Evolutionary conservation across 164 flowering plant genomes (phyloP), one percentile per base, ranked within the genome.

Genomic region (Tinospora cordifolia): DNA sequence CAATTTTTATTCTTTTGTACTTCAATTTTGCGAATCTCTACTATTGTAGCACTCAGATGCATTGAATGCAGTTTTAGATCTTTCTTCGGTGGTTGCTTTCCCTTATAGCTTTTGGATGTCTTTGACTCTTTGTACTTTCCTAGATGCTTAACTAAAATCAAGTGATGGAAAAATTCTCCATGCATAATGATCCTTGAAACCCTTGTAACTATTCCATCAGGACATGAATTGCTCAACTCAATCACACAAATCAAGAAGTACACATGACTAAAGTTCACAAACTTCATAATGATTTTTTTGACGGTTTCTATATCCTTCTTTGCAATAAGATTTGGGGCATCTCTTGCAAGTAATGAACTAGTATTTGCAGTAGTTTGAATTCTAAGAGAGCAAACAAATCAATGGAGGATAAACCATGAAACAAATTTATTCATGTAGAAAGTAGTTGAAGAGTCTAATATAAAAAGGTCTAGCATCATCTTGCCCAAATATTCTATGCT

Each of bases 311-410:
- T 66, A 68, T 95, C 92, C 77, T 86, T 90, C 78, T 82, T 86
- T 30, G 86, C 84, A 73, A 97, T 97, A 77, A 89, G 81, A 2
- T 79, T 86, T 78, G 78, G 82, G 39, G 90, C 91, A 27, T 79
- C 80, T 71, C 75, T 86, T 79, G 90, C 46, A 47, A 87, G 71
- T 1, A 79, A 21, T n/a, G n/a, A n/a, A n/a, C 9, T 91, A 90
- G 68, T 83, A 75, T 76, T 86, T 80, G 76, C 82, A 83, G 66
- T 73, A 87, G 71, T 44, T 36, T 0, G 87, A 73, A 80, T 92
- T 92, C 99, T 95, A 88, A 27, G 76, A 74, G 62, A 49, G 26
- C 47, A 8, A 27, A 22, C 0, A 49, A 58, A 27, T 17, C n/a
- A 24, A 3, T 46, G 24, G 44, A 51, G 25, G 6, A n/a, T 1